Evolutionary conservation across 495 filamentous ascomycete genomes (phyloP), one percentile per base, ranked within the genome.

Genomic region (Aspergillus bridgeri): DNA sequence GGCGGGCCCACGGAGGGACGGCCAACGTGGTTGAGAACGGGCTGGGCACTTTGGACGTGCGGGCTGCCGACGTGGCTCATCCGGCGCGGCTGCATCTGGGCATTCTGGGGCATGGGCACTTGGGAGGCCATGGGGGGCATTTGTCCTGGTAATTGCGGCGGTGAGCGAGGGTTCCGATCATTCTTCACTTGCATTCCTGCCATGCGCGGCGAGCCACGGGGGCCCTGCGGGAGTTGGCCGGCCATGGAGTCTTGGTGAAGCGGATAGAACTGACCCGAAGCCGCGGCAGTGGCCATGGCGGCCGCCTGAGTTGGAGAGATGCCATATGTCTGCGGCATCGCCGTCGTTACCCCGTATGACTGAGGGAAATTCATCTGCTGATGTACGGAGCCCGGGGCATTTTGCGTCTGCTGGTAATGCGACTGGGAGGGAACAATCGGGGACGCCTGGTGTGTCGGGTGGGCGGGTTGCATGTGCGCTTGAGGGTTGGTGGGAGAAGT

Each of bases 231-330:
- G 68, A 82, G 77, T 54, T 76, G 78, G 48, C 69, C 73, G 53
- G 63, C 73, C 73, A 82, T 80, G 8, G 74, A 71, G 48, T 81
- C 74, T 52, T 80, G 75, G 42, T 79, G 76, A 45, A 82, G 64
- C 11, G 74, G 73, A 51, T 77, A 76, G 58, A 79, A 81, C 53
- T 77, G 77, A 6, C 80, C 80, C 15, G 80, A 80, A 0, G 80
- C 80, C 6, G 80, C 80, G 13, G 80, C 80, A 3, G 79, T 83
- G 13, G 80, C 80, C 79, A 82, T 83, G 6, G 80, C 80, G 54
- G 80, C 80, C 15, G 79, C 79, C 61, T 81, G 79, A 3, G 73
- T 75, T n/a, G 78, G 69, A 27, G 80, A 80, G 53, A 81, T 79
- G 11, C 75, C 77, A 56, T 81, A 81, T 20, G 60, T 59, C 53